phyloP scores from a whole-genome alignment of 2,329 filamentous ascomycete species.

The Venturia pyrina region DNA sequence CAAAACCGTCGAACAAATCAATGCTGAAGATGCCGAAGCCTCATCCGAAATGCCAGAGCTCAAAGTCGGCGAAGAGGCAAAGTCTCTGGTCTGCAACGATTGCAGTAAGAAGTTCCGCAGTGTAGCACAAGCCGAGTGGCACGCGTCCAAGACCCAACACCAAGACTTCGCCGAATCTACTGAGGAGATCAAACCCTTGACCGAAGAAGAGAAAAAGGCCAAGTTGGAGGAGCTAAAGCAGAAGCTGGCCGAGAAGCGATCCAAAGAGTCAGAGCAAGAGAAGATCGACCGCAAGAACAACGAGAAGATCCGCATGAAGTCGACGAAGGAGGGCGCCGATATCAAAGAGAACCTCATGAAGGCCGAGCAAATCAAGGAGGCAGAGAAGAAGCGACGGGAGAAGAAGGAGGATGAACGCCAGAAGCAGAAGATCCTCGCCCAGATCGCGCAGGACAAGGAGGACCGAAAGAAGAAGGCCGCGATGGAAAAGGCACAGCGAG shows the following conservation, averaged over 20 bases:
- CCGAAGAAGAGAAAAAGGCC: slow-evolving; percentile 82
- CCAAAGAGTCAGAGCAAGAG: slow-evolving; percentile 57
- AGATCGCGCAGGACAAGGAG: slow-evolving; percentile 91
- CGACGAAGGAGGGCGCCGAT: slow-evolving; percentile 80
- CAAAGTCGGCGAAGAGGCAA: slow-evolving; percentile 59
- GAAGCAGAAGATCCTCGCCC: slow-evolving; percentile 80
- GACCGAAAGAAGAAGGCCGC: slow-evolving; percentile 80
- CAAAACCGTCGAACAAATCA: slow-evolving; percentile 73
- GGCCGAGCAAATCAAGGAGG: slow-evolving; percentile 89
- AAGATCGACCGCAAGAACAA: slow-evolving; percentile 78
- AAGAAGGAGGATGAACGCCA: slow-evolving; percentile 78
- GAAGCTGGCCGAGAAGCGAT: slow-evolving; percentile 63
- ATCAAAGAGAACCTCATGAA: slow-evolving; percentile 78
- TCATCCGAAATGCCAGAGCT: slow-evolving; percentile 48
- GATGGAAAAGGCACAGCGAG: slow-evolving; percentile 72
- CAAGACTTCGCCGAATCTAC: slow-evolving; percentile 87
- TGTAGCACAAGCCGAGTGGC: slow-evolving; percentile 73
- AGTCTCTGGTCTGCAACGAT: slow-evolving; percentile 85
- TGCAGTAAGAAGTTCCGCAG: slow-evolving; percentile 86
- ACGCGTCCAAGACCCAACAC: slow-evolving; percentile 82
- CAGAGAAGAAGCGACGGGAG: slow-evolving; percentile 74
- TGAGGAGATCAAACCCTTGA: slow-evolving; percentile 82
- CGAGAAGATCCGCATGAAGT: slow-evolving; percentile 75
- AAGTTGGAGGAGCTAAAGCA: slow-evolving; percentile 64
- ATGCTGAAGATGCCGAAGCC: slow-evolving; percentile 33